Evolutionary conservation across 257 asterid species (phyloP), one percentile per base, ranked within the genome.

Genomic region (Ligustrum vulgare): DNA sequence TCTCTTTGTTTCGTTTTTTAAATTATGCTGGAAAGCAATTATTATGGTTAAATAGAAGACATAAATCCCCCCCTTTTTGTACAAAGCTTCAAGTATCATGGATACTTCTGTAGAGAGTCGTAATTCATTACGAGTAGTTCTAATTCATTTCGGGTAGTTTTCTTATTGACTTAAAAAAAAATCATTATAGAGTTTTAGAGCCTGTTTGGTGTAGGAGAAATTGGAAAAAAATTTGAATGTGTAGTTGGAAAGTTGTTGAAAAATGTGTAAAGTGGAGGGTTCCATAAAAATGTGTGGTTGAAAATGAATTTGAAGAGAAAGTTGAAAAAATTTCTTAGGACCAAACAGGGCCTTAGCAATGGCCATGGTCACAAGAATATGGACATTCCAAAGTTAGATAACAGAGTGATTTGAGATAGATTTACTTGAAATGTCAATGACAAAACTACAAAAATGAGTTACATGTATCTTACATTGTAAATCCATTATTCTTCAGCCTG

Each of bases 11-110:
- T 51, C 41, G 28, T 22, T 65, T 16, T 16, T 43, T 71, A 51
- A 31, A 58, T 43, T 54, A 72, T 63, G 77, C 63, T 25, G 13
- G 6, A 36, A 60, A 41, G 76, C 36, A 71, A 47, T 45, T 60
- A 78, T 49, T 16, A 41, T 45, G 25, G 63, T 28, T 41, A 31
- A 69, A 22, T 12, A 16, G 51, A 37, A 54, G 22, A 72, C 31
- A 60, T 79, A 62, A 33, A 39, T 20, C 47, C 20, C 56, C 56
- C 10, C 71, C 16, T 74, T 23, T 15, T 69, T 13, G 37, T 34
- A 18, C 34, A 43, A 73, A 72, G 72, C 28, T 15, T 49, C n/a
- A 28, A 41, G 25, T 20, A 78, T 54, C 22, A 31, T 63, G 34
- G 37, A 69, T 49, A 66, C 69, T 71, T 41, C 36, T 62, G 22